Percentiles rank a stretch among this genome's conserved stretches.
Evolutionary conservation across 768 basidiomycete genomes (phyloP).

Genomic region (Coprinellus micaceus): DNA sequence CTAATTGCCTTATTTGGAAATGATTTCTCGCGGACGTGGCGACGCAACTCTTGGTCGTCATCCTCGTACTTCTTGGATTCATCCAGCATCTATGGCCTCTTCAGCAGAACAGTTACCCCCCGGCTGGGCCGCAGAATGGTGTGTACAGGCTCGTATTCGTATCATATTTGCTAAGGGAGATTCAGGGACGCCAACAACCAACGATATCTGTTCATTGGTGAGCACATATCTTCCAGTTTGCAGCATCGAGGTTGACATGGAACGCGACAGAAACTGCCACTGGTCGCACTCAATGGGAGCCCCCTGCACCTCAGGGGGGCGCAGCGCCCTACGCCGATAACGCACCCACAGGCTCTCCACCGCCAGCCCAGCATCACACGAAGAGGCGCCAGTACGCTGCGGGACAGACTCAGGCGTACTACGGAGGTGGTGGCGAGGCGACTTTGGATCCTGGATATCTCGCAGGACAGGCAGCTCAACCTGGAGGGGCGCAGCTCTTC

Average conservation of each 20-base stretch:
- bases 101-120: conserved; percentile 72
- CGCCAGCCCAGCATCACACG: conserved; percentile 44
- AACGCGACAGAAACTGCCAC: conserved; percentile 67
- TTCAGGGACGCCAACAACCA: conserved; percentile 76
- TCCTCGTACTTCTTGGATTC: conserved; percentile 14
- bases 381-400: conserved; percentile 93
- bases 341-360: conserved; percentile 41
- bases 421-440: conserved; percentile 44
- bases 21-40: conserved; percentile 29
- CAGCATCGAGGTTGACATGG: conserved; percentile 17
- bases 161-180: conserved; percentile 14
- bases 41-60: conserved; percentile 14
- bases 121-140: conserved; percentile 95
- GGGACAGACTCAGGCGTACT: conserved; percentile 89
- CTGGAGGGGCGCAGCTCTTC: conserved; percentile 61
- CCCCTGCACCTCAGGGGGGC: conserved; percentile 35
- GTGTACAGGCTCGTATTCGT: conserved; percentile 17
- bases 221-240: conserved; percentile 25
- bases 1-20: conserved; percentile 24
- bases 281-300: conserved; percentile 88
- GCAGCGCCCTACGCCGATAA: conserved; percentile 35
- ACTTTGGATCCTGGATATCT: conserved; percentile 43
- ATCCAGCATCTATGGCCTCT: conserved; percentile 40
- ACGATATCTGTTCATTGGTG: conserved; percentile 87
- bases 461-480: conserved; percentile 33